Evolutionary conservation across 2,329 filamentous ascomycete species (phyloP).

Genomic region (Drechslera avenae): DNA sequence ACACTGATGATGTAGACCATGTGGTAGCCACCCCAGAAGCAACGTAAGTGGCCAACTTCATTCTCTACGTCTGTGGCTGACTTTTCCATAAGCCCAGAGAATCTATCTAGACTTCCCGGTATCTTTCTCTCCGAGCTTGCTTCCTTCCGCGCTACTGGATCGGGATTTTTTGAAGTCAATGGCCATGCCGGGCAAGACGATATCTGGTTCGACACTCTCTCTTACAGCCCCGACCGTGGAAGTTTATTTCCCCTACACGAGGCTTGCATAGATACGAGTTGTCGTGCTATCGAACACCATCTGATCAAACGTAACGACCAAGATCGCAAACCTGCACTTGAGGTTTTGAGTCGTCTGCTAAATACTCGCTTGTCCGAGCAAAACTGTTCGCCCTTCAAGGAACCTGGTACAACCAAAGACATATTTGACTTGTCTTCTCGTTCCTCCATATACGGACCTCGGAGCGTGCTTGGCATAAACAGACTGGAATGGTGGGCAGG

Average conservation of each 20-base stretch:
- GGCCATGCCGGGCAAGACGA: conserved; percentile 14
- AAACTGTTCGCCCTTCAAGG: neutral
- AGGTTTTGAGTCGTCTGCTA: conserved; percentile 17
- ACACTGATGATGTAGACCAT: conserved; percentile 13
- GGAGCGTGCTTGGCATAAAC: conserved; percentile 26
- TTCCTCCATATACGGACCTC: conserved; percentile 19
- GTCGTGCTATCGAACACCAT: conserved; percentile 20
- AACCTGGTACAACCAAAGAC: conserved; percentile 17
- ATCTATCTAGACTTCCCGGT: conserved; percentile 10
- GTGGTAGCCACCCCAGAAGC: conserved; percentile 14
- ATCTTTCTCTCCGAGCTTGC: conserved; percentile 30
- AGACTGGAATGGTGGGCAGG: conserved; percentile 34
- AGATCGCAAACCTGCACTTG: conserved; percentile 6
- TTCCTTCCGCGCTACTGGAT: conserved; percentile 16
- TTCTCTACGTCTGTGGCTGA: neutral
- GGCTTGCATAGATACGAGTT: conserved; percentile 28
- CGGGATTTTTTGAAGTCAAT: conserved; percentile 23
- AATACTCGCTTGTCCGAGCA: conserved; percentile 13
- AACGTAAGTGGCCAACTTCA: conserved; percentile 2
- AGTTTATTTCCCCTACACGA: conserved; percentile 34
- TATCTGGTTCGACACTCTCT: conserved; percentile 22
- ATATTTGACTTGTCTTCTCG: conserved; percentile 21
- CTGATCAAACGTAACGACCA: neutral
- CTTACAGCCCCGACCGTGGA: conserved; percentile 13
- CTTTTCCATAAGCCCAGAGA: conserved; percentile 5